Percentiles rank a stretch among this genome's conserved stretches.
Conservation (phyloP, 495 filamentous ascomycete genomes). For the Jackrogersella multiformis region DNA sequence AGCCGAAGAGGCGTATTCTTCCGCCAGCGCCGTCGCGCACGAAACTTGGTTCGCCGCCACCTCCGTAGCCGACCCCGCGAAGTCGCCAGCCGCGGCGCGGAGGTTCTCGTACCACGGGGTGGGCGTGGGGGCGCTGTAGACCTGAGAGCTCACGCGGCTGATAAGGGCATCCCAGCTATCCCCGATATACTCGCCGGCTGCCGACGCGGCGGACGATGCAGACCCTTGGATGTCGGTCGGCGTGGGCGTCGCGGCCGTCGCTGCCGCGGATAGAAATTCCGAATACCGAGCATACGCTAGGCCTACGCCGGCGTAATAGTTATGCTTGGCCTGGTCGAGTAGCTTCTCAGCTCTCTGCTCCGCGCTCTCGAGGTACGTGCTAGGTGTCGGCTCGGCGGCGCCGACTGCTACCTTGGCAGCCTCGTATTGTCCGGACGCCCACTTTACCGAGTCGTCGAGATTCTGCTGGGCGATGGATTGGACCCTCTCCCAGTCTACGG, state of each 20-base stretch:
- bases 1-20: slow-evolving; percentile 63
- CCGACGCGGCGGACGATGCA: slow-evolving; percentile 51
- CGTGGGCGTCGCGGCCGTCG: slow-evolving; percentile 63
- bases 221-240: slow-evolving; percentile 56
- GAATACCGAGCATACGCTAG: slow-evolving; percentile 80
- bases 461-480: slow-evolving; percentile 70
- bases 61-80: slow-evolving; percentile 43
- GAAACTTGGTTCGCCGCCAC: slow-evolving; percentile 44
- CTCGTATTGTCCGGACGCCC: slow-evolving; percentile 72
- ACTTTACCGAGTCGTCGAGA: slow-evolving; percentile 68
- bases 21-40: slow-evolving; percentile 62
- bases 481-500: slow-evolving; percentile 51
- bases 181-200: slow-evolving; percentile 52
- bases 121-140: slow-evolving; percentile 78
- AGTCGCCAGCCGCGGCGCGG: slow-evolving; percentile 44
- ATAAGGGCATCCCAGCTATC: slow-evolving; percentile 73
- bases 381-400: slow-evolving; percentile 61
- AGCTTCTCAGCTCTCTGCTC: slow-evolving; percentile 65
- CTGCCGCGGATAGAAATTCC: slow-evolving; percentile 74
- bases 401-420: slow-evolving; percentile 66
- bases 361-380: slow-evolving; percentile 54
- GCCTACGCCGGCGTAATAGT: slow-evolving; percentile 81
- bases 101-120: slow-evolving; percentile 62
- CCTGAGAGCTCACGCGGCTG: slow-evolving; percentile 70
- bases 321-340: slow-evolving; percentile 68